Evolutionary conservation across 2,329 filamentous ascomycete genomes (phyloP).

Genomic region (Curvularia sp.): DNA sequence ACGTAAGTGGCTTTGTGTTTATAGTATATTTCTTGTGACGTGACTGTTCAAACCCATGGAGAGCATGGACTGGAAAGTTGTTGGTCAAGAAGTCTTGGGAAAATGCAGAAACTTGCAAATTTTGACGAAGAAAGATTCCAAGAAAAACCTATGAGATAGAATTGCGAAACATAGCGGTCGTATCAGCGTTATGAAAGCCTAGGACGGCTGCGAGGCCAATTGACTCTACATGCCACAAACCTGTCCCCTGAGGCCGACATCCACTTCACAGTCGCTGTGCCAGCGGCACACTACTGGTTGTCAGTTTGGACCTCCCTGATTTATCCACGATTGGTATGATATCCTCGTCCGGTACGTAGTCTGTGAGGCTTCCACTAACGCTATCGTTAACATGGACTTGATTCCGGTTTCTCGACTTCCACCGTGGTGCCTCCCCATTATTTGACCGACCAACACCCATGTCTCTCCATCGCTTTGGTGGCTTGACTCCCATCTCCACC

Average conservation of each 20-base stretch:
- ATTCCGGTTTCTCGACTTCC: constrained; percentile 44
- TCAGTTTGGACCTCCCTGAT: constrained; percentile 1
- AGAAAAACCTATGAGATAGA: neutral
- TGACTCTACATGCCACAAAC: neutral
- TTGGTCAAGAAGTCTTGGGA: neutral
- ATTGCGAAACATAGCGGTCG: neutral
- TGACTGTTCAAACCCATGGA: neutral
- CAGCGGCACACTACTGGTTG: constrained; percentile 6
- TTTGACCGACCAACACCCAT: constrained; percentile 51
- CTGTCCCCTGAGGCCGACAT: neutral
- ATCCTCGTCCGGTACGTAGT: constrained; percentile 28
- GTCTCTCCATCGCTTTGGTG: constrained; percentile 61
- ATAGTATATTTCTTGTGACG: too few relatives aligned
- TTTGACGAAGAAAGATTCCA: neutral
- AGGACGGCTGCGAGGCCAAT: neutral
- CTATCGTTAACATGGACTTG: constrained; percentile 40
- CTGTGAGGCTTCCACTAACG: constrained; percentile 20
- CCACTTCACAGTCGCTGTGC: constrained; percentile 7
- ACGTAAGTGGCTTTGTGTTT: neutral
- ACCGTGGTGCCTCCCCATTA: constrained; percentile 39
- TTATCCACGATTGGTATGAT: constrained; percentile 43
- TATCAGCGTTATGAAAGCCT: neutral
- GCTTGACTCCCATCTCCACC: constrained; percentile 61
- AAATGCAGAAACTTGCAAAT: neutral
- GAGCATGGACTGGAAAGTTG: neutral